These are phyloP conservation scores for Madurella mycetomatis DNA, from an alignment of 2,329 filamentous ascomycete genomes.

Conservation along the genomic window DNA sequence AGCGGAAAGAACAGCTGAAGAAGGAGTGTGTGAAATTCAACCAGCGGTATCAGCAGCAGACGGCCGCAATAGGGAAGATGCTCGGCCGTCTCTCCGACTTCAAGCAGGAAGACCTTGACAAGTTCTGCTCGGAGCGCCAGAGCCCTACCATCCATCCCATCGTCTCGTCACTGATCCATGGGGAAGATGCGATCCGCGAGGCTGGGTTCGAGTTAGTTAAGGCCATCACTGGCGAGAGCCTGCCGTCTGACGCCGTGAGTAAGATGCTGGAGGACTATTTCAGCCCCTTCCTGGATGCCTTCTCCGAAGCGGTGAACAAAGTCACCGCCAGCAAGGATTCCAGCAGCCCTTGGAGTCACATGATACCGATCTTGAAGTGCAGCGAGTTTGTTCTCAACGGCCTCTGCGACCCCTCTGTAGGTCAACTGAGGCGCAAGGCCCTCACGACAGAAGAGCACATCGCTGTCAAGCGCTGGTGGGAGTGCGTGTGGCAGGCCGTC, in stretches of 20 bases:
- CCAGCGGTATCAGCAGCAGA: conserved; percentile 40
- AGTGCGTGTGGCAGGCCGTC: conserved; percentile 74
- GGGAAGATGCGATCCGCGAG: conserved; percentile 72
- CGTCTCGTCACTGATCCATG: conserved; percentile 75
- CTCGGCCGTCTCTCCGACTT: conserved; percentile 79
- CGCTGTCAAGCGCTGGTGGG: conserved; percentile 75
- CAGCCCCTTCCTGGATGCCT: conserved; percentile 40
- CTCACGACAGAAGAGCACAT: conserved; percentile 58
- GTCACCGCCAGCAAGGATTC: conserved; percentile 39
- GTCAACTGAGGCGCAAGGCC: conserved; percentile 51
- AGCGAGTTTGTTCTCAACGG: conserved; percentile 53
- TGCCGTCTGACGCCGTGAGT: conserved; percentile 47
- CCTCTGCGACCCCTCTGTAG: conserved; percentile 52
- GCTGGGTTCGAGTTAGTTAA: conserved; percentile 80
- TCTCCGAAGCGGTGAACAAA: conserved; percentile 39
- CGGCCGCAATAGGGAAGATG: conserved; percentile 63
- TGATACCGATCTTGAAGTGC: conserved; percentile 53
- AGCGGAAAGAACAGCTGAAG: conserved; percentile 42
- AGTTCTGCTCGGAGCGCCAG: conserved; percentile 62
- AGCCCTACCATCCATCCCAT: conserved; percentile 63
- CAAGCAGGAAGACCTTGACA: conserved; percentile 60
- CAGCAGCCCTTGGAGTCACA: conserved; percentile 51
- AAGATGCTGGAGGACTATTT: conserved; percentile 45
- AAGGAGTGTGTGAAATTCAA: conserved; percentile 69
- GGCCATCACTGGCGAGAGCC: conserved; percentile 65